These are phyloP conservation scores for Santalum album DNA, from an alignment of 164 flowering plant species.

Conservation along the genomic window DNA sequence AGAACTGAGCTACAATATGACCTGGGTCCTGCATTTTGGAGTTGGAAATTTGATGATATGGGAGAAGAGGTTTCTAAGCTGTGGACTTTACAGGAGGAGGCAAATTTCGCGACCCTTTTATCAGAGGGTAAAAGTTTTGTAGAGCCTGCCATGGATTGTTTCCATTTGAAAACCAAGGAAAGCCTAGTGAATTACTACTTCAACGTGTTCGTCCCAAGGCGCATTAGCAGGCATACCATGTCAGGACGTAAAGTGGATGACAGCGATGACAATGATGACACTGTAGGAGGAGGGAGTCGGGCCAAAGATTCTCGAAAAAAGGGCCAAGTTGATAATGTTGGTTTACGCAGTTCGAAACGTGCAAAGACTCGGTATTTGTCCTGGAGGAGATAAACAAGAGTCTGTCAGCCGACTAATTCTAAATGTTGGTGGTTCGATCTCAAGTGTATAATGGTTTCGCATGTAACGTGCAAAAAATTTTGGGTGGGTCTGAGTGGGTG, in stretches of 20 bases:
- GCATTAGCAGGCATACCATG: slow-evolving; percentile 19
- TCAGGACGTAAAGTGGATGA: slow-evolving; percentile 11
- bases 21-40: slow-evolving; percentile 31
- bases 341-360: neutral
- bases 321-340: neutral
- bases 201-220: slow-evolving; percentile 25
- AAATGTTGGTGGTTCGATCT: too few relatives aligned
- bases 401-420: too few relatives aligned
- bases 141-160: slow-evolving; percentile 17
- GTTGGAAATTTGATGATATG: slow-evolving; percentile 46
- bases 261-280: slow-evolving; percentile 24
- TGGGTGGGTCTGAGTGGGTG: too few relatives aligned
- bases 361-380: neutral
- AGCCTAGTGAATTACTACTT: slow-evolving; percentile 28
- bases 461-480: too few relatives aligned
- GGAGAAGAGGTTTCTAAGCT: slow-evolving; percentile 37
- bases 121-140: slow-evolving; percentile 15
- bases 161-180: slow-evolving; percentile 15
- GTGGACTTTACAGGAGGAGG: slow-evolving; percentile 36
- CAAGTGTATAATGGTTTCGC: too few relatives aligned
- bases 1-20: slow-evolving; percentile 20
- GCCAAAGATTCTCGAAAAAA: slow-evolving; percentile 8
- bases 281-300: neutral
- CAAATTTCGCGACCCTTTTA: slow-evolving; percentile 17
- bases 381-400: too few relatives aligned